Evolutionary conservation across 2,329 filamentous ascomycete genomes (phyloP).

Genomic region (Epichloe glyceriae): DNA sequence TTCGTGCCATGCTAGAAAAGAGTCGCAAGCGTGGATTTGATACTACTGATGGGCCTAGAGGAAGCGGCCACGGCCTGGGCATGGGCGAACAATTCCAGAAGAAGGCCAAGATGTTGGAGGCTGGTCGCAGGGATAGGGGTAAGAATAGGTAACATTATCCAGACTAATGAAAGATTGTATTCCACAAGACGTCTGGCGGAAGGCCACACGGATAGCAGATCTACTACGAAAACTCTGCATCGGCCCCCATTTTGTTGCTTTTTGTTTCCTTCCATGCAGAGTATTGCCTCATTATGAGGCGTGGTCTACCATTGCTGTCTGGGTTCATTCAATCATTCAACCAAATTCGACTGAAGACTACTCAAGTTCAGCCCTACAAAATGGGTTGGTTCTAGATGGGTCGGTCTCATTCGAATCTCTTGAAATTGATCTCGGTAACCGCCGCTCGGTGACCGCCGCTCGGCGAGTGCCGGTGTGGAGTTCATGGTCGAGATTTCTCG

Average conservation of each 20-base stretch:
- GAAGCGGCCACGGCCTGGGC: conserved; percentile 42
- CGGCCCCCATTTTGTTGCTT: no score
- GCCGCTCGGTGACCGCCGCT: background rate
- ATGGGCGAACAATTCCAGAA: conserved; percentile 68
- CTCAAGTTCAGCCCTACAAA: background rate
- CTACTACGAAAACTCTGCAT: no score
- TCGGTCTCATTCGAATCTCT: background rate
- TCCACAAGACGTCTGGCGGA: background rate
- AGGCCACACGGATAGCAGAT: no score
- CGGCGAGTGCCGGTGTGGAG: background rate
- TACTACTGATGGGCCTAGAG: conserved; percentile 53
- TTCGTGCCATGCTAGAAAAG: conserved; percentile 58
- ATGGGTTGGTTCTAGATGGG: background rate
- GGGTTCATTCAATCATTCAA: no score
- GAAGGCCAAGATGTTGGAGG: conserved; percentile 44
- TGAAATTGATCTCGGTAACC: background rate
- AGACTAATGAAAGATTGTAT: background rate
- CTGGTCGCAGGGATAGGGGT: conserved; percentile 30
- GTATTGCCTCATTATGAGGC: no score
- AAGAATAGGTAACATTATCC: conserved; percentile 21
- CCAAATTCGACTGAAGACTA: no score
- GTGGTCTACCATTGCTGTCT: no score
- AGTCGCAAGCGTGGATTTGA: conserved; percentile 71
- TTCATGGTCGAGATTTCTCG: background rate
- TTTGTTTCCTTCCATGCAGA: no score